A percentile compares a stretch with the other conserved stretches of the same genome.
Conservation (phyloP, 208 protist species). For the Histomonas meleagridis region DNA sequence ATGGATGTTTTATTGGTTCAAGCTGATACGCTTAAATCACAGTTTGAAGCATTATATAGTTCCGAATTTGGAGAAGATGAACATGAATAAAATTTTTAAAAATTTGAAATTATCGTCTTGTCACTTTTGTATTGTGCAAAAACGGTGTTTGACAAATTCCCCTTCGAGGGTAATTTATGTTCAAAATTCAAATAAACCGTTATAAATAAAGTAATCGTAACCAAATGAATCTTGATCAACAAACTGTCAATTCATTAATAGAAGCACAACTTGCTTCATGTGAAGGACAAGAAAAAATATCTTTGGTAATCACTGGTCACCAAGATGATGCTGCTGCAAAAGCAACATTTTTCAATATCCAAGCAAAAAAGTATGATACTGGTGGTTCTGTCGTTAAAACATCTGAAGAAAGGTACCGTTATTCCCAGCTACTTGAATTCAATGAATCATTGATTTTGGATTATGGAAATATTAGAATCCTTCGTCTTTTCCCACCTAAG, state of each 20-base stretch:
- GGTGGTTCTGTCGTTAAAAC: background rate
- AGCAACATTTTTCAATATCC: slow-evolving; percentile 9
- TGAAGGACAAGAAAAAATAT: background rate
- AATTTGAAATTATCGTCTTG: no score
- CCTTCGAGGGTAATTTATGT: no score
- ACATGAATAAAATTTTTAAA: no score
- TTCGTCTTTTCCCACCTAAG: slow-evolving; percentile 24
- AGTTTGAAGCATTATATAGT: background rate
- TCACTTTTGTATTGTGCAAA: no score
- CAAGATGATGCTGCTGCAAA: background rate
- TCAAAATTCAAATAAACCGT: no score
- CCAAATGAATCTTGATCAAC: slow-evolving; percentile 4
- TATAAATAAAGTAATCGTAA: no score
- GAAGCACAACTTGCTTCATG: background rate
- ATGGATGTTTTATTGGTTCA: background rate
- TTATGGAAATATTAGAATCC: background rate
- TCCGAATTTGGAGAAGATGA: no score
- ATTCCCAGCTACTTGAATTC: slow-evolving; percentile 21
- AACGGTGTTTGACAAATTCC: no score
- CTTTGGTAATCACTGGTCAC: background rate
- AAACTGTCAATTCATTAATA: background rate
- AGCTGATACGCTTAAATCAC: background rate
- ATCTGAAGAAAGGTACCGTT: background rate
- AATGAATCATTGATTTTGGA: background rate
- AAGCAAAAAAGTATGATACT: background rate